A percentile compares a stretch with the other conserved stretches of the same genome.
Conservation (phyloP, 2,329 filamentous ascomycete genomes). For the Penicillium sp. region DNA sequence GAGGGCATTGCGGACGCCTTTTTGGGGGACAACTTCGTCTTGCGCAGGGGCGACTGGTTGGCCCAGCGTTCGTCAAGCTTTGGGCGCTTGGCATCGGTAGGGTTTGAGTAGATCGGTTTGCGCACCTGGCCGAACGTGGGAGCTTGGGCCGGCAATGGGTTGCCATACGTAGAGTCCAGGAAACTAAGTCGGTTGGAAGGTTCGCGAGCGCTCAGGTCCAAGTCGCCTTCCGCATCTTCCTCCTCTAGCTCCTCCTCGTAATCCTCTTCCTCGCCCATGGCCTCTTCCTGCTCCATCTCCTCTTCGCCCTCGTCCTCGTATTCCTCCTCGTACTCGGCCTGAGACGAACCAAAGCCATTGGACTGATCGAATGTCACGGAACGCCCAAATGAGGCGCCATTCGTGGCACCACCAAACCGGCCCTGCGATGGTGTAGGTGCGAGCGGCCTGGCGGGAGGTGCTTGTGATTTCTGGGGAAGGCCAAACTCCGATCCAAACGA, state of each 20-base stretch:
- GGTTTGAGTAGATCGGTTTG: slow-evolving; percentile 47
- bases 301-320: slow-evolving; percentile 41
- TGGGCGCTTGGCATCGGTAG: slow-evolving; percentile 44
- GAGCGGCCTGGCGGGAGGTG: slow-evolving; percentile 26
- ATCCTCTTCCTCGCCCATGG: slow-evolving; percentile 41
- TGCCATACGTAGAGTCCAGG: slow-evolving; percentile 35
- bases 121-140: slow-evolving; percentile 24
- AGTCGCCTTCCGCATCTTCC: slow-evolving; percentile 41
- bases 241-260: slow-evolving; percentile 32
- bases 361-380: slow-evolving; percentile 29
- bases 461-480: slow-evolving; percentile 32
- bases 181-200: slow-evolving; percentile 31
- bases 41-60: slow-evolving; percentile 35
- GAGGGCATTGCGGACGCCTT: slow-evolving; percentile 66
- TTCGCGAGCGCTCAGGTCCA: slow-evolving; percentile 28
- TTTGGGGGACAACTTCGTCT: slow-evolving; percentile 40
- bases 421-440: slow-evolving; percentile 26
- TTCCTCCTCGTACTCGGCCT: slow-evolving; percentile 32
- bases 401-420: slow-evolving; percentile 31
- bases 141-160: slow-evolving; percentile 24
- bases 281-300: slow-evolving; percentile 45
- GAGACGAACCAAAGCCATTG: slow-evolving; percentile 30
- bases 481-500: slow-evolving; percentile 40
- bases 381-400: slow-evolving; percentile 30
- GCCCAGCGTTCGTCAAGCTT: slow-evolving; percentile 46